These are phyloP conservation scores for Podospora pseudopauciseta DNA, from an alignment of 495 filamentous ascomycete genomes.

Conservation along the genomic window DNA sequence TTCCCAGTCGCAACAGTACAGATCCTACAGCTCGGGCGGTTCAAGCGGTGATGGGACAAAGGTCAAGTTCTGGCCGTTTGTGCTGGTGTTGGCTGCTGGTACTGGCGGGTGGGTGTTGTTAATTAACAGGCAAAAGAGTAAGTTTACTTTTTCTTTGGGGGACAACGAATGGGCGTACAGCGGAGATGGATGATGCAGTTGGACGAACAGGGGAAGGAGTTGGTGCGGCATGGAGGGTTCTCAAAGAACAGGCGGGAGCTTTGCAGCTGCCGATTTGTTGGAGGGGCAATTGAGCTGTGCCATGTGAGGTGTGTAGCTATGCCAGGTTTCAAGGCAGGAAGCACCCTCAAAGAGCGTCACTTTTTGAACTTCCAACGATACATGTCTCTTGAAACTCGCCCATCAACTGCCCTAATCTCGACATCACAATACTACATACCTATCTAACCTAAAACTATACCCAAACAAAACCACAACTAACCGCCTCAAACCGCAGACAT, in stretches of 20 bases:
- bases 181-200: background rate
- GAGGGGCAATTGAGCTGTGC: background rate
- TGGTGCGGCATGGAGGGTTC: background rate
- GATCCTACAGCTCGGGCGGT: conserved; percentile 19
- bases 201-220: background rate
- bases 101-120: conserved; percentile 47
- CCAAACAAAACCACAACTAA: background rate
- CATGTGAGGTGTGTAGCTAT: background rate
- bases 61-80: conserved; percentile 51
- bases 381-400: background rate
- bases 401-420: too few species aligned
- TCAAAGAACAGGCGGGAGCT: background rate
- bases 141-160: conserved; percentile 10
- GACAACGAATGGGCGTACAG: background rate
- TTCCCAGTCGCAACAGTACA: conserved; percentile 26
- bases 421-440: too few species aligned
- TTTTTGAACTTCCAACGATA: background rate
- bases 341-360: background rate
- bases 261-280: background rate
- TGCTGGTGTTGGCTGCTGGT: conserved; percentile 44
- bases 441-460: background rate
- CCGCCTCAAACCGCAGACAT: conserved; percentile 12
- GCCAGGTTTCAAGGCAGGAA: conserved; percentile 11
- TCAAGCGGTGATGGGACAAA: conserved; percentile 28
- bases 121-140: conserved; percentile 34